A percentile compares a stretch with the other conserved stretches of the same genome.
Conservation (phyloP, 495 filamentous ascomycete species). For the Xylaria telfairii region DNA sequence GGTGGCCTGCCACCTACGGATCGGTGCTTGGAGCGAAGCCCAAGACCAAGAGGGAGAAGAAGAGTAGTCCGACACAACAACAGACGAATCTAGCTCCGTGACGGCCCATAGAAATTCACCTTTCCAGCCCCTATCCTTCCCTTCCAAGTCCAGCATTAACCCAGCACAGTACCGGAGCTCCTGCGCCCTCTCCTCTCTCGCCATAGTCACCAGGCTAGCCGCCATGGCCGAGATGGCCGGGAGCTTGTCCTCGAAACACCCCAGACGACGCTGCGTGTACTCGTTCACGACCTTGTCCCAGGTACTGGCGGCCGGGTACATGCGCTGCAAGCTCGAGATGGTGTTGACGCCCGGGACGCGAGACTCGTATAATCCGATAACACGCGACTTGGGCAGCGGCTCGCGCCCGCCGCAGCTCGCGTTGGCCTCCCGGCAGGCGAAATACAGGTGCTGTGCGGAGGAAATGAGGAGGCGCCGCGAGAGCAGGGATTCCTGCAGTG, state of each 20-base stretch:
- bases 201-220: conserved; percentile 24
- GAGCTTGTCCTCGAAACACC: conserved; percentile 28
- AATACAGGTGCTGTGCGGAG: conserved; percentile 26
- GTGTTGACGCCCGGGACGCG: conserved; percentile 23
- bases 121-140: conserved; percentile 22
- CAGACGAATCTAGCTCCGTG: neutral
- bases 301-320: conserved; percentile 13
- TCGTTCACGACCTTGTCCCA: conserved; percentile 26
- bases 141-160: conserved; percentile 24
- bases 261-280: conserved; percentile 25
- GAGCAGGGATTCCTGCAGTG: conserved; percentile 34
- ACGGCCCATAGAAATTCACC: conserved; percentile 29
- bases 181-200: conserved; percentile 22
- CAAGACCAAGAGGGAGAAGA: conserved; percentile 16
- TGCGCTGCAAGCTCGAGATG: conserved; percentile 23
- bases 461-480: conserved; percentile 36
- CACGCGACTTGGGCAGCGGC: conserved; percentile 16
- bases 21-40: conserved; percentile 11
- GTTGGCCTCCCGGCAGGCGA: conserved; percentile 29
- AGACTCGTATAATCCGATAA: conserved; percentile 25
- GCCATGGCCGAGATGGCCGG: conserved; percentile 32
- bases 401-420: conserved; percentile 28
- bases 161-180: conserved; percentile 29
- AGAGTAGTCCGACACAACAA: neutral
- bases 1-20: neutral